These are phyloP conservation scores for Rhinocladiella similis DNA, from an alignment of 2,329 filamentous ascomycete species.

Conservation along the genomic window DNA sequence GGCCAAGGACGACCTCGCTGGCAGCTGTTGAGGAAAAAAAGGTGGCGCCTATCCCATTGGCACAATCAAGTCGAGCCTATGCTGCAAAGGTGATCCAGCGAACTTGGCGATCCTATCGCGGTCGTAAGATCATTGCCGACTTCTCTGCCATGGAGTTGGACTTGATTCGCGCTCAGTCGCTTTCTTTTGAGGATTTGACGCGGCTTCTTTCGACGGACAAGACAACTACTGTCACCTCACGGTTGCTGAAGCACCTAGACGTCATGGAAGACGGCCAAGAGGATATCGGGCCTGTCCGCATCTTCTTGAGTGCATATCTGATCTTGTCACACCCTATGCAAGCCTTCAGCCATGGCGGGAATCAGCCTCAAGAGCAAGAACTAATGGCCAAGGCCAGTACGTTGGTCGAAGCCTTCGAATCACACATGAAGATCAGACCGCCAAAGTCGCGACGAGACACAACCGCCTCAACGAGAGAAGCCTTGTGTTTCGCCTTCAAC, in stretches of 20 bases:
- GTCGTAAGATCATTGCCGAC: constrained; percentile 49
- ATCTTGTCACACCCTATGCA: constrained; percentile 62
- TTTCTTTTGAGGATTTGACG: constrained; percentile 61
- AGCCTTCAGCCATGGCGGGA: constrained; percentile 55
- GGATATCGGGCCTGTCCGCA: constrained; percentile 55
- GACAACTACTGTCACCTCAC: constrained; percentile 55
- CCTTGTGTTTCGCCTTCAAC: constrained; percentile 56
- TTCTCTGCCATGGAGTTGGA: constrained; percentile 56
- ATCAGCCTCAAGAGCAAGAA: constrained; percentile 63
- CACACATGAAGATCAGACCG: constrained; percentile 8
- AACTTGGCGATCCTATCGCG: constrained; percentile 55
- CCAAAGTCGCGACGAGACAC: background rate
- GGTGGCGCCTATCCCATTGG: constrained; percentile 36
- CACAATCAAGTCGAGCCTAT: constrained; percentile 48
- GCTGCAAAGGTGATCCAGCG: constrained; percentile 60
- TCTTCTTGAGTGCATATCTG: constrained; percentile 64
- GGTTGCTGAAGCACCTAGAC: constrained; percentile 57
- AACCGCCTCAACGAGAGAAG: constrained; percentile 1
- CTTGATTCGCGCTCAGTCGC: constrained; percentile 52
- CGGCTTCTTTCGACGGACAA: constrained; percentile 54
- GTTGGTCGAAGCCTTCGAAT: constrained; percentile 45
- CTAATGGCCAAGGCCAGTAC: constrained; percentile 62
- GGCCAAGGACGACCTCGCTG: constrained; percentile 54
- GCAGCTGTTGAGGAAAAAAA: constrained; percentile 47
- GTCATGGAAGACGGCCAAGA: constrained; percentile 51